These are phyloP conservation scores for Talaromyces ruber DNA, from an alignment of 495 filamentous ascomycete genomes.

Conservation along the genomic window DNA sequence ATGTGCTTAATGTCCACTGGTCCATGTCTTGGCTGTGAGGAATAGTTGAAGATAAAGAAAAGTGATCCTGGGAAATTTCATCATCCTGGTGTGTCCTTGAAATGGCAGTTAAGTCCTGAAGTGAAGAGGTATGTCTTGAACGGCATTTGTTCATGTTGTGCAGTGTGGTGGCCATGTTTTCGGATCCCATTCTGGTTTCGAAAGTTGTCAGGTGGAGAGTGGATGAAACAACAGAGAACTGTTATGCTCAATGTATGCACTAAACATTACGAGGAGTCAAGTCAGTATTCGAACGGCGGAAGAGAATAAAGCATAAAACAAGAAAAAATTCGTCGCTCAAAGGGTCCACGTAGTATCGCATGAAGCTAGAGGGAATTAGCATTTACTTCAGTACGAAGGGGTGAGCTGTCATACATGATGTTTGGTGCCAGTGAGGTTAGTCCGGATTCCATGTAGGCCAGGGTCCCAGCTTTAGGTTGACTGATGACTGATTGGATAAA, in stretches of 20 bases:
- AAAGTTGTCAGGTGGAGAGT: constrained; percentile 23
- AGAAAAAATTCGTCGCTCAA: constrained; percentile 19
- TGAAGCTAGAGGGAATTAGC: constrained; percentile 1
- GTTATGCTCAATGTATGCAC: not conserved
- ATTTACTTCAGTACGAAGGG: not conserved
- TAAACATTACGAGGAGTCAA: constrained; percentile 1
- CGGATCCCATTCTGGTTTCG: constrained; percentile 28
- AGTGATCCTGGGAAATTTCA: constrained; percentile 37
- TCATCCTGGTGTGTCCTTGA: constrained; percentile 39
- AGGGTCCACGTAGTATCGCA: not conserved
- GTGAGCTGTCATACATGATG: not conserved
- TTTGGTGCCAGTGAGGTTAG: not conserved
- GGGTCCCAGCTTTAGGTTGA: not conserved
- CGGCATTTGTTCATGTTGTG: constrained; percentile 23
- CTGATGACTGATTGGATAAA: not conserved
- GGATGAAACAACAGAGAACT: constrained; percentile 5
- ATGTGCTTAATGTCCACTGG: constrained; percentile 31
- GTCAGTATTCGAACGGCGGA: constrained; percentile 6
- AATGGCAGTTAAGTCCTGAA: constrained; percentile 32
- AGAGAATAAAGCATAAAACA: constrained; percentile 9
- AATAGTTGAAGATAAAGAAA: constrained; percentile 33
- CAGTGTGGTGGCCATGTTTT: constrained; percentile 26
- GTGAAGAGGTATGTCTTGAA: constrained; percentile 26
- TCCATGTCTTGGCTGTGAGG: constrained; percentile 29
- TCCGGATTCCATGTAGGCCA: not conserved